A percentile compares a stretch with the other conserved stretches of the same genome.
Conservation (phyloP, 208 protist species). For the Tritrichomonas foetus region DNA sequence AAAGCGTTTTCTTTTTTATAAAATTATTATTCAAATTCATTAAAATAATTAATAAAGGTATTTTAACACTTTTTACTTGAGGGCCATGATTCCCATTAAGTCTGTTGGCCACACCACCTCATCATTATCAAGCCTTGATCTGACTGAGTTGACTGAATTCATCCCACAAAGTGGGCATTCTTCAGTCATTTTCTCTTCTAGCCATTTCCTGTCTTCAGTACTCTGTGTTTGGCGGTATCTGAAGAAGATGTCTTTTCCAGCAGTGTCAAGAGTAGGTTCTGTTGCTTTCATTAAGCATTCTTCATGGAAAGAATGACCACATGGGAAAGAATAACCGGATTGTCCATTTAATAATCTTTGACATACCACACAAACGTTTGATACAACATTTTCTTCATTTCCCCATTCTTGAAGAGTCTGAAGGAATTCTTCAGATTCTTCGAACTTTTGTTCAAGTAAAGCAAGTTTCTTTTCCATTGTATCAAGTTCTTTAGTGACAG, state of each 20-base stretch:
- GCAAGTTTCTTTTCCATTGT: neutral
- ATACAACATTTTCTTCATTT: neutral
- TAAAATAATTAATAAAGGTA: too few relatives aligned
- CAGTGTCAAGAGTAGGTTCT: neutral
- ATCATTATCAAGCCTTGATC: neutral
- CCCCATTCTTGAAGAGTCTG: neutral
- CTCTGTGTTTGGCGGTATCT: neutral
- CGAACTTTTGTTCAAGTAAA: neutral
- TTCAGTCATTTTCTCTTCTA: neutral
- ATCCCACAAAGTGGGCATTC: constrained; percentile 17
- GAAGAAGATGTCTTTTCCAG: neutral
- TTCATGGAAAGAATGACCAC: neutral
- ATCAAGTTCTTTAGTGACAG: neutral
- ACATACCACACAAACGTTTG: too few relatives aligned
- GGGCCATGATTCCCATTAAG: too few relatives aligned
- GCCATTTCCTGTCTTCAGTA: neutral
- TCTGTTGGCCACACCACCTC: too few relatives aligned
- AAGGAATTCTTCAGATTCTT: neutral
- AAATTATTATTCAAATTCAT: too few relatives aligned
- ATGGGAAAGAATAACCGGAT: neutral
- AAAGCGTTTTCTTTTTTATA: too few relatives aligned
- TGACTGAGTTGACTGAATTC: neutral
- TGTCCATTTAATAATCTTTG: too few relatives aligned
- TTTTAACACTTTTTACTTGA: too few relatives aligned
- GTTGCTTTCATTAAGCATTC: neutral